phyloP scores from a whole-genome alignment of 2,329 filamentous ascomycete species.

The Cylindrodendrum hubeiense region DNA sequence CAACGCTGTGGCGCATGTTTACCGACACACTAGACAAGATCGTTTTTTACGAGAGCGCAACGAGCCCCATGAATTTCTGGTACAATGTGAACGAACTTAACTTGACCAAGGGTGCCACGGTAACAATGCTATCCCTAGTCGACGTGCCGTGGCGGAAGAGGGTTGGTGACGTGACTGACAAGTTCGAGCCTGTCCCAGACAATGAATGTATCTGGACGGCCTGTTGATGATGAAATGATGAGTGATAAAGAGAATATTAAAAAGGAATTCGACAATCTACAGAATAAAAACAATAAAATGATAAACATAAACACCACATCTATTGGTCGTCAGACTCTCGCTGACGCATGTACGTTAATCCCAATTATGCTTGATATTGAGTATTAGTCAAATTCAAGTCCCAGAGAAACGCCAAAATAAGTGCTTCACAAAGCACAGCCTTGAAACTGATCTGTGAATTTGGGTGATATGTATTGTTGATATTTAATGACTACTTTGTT shows the following conservation, averaged over 20 bases:
- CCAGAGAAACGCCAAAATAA: neutral
- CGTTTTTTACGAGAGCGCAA: constrained; percentile 32
- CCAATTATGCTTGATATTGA: neutral
- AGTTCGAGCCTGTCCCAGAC: constrained; percentile 7
- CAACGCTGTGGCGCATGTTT: constrained; percentile 33
- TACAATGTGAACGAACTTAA: constrained; percentile 21
- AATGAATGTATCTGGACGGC: constrained; percentile 18
- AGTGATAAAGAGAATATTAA: neutral
- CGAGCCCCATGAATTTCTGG: constrained; percentile 23
- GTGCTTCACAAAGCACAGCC: neutral
- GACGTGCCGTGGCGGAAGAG: constrained; percentile 19
- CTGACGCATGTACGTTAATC: too few relatives aligned
- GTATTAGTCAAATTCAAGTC: neutral
- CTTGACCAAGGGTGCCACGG: neutral
- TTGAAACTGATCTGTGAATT: neutral
- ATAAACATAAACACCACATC: too few relatives aligned
- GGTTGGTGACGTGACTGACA: constrained; percentile 24
- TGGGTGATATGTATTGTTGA: constrained; percentile 26
- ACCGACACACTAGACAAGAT: constrained; percentile 13
- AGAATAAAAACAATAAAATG: neutral
- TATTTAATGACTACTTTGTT: constrained; percentile 29
- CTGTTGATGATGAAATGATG: neutral
- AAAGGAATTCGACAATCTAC: neutral
- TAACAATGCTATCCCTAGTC: constrained; percentile 12
- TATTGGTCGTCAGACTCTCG: too few relatives aligned